Evolutionary conservation across 805 yeast species (phyloP).

Genomic region (Saccharomycopsis vini): DNA sequence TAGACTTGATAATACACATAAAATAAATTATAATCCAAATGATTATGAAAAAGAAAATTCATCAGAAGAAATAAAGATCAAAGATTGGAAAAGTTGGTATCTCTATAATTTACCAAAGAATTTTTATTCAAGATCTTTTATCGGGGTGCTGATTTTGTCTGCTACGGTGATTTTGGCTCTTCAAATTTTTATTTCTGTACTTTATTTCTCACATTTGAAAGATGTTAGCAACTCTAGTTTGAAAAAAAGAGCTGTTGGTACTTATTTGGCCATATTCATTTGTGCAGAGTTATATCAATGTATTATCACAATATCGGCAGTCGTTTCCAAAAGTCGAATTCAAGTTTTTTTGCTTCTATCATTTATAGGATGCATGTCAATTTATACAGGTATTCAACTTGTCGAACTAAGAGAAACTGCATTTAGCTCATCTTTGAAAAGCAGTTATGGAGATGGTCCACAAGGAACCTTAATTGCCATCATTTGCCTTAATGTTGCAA

Average conservation of each 20-base stretch:
- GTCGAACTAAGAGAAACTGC: conserved; percentile 25
- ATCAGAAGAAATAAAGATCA: background rate
- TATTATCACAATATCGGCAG: conserved; percentile 28
- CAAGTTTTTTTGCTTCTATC: conserved; percentile 28
- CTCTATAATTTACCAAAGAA: conserved; percentile 1
- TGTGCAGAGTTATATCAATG: conserved; percentile 34
- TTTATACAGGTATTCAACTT: conserved; percentile 35
- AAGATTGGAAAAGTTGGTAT: conserved; percentile 9
- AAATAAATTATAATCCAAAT: too few relatives aligned
- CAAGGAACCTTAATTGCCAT: conserved; percentile 31
- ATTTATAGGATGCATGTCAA: conserved; percentile 32
- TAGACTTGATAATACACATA: too few relatives aligned
- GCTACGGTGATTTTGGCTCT: conserved; percentile 29
- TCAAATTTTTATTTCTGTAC: conserved; percentile 30
- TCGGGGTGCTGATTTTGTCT: conserved; percentile 27
- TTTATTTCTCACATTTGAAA: conserved; percentile 26
- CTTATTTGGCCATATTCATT: conserved; percentile 32
- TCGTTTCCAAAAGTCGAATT: conserved; percentile 28
- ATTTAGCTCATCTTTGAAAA: conserved; percentile 20
- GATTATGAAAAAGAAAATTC: too few relatives aligned
- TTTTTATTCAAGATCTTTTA: conserved; percentile 20
- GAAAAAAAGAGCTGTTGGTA: conserved; percentile 20
- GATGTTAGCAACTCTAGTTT: conserved; percentile 16
- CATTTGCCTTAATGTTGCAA: conserved; percentile 27
- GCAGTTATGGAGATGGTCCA: conserved; percentile 26